Conservation (phyloP, 2,329 filamentous ascomycete genomes). For the Pseudogymnoascus sp. region DNA sequence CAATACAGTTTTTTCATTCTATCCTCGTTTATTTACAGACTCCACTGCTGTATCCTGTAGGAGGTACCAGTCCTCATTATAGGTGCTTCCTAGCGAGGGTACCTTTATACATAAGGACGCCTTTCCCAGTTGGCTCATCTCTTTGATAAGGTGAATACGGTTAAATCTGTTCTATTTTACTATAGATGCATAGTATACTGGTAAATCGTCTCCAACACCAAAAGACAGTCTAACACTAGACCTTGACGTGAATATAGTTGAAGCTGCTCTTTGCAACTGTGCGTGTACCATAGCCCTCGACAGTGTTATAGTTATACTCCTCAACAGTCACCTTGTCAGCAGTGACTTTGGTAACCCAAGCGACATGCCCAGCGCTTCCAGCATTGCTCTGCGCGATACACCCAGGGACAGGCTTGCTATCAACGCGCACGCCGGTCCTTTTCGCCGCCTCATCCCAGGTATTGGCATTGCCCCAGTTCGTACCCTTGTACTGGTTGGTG, state of each 20-base stretch:
- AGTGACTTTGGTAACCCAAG: constrained; percentile 10
- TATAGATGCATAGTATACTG: neutral
- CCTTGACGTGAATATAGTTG: constrained; percentile 14
- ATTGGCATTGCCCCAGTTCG: neutral
- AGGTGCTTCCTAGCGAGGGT: neutral
- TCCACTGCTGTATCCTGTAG: too few relatives aligned
- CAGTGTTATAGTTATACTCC: constrained; percentile 12
- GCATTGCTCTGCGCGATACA: constrained; percentile 14
- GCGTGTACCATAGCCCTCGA: neutral
- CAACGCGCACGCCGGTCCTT: constrained; percentile 9
- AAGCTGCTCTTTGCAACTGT: constrained; percentile 11
- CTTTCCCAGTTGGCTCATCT: too few relatives aligned
- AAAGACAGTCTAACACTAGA: neutral
- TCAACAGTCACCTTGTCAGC: constrained; percentile 11
- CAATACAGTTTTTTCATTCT: neutral
- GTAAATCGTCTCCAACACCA: neutral
- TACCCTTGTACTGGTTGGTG: constrained; percentile 11
- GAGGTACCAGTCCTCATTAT: too few relatives aligned
- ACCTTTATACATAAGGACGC: neutral
- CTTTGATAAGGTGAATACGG: neutral
- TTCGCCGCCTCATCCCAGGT: constrained; percentile 2
- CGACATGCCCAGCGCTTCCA: constrained; percentile 11
- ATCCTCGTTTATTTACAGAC: neutral
- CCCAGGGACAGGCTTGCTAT: constrained; percentile 13
- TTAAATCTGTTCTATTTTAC: neutral